Evolutionary conservation across 306 rosid species (phyloP).

Genomic region (Arachis hypogaea): DNA sequence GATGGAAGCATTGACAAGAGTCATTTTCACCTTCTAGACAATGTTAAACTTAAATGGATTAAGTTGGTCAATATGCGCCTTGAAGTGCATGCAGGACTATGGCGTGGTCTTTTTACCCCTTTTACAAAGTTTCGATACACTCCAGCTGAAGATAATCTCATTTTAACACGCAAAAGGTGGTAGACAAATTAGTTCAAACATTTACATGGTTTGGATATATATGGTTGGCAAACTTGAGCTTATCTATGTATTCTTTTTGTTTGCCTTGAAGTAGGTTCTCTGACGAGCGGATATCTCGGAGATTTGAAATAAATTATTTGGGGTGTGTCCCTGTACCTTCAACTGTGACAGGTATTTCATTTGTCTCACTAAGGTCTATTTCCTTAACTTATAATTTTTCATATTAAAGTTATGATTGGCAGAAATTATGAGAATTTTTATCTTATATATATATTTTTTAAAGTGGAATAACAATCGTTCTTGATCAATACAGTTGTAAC

Average conservation of each 20-base stretch:
- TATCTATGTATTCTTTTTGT: not conserved
- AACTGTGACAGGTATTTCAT: conserved; percentile 56
- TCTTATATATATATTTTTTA: not conserved
- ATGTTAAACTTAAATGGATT: conserved; percentile 63
- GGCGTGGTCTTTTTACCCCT: conserved; percentile 56
- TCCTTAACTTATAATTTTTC: not conserved
- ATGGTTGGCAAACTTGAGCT: not conserved
- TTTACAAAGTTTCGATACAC: conserved; percentile 56
- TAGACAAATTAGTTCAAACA: conserved; percentile 32
- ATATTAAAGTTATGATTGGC: not conserved
- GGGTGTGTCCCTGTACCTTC: conserved; percentile 50
- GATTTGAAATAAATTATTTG: conserved; percentile 42
- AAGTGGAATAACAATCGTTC: not conserved
- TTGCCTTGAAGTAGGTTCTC: conserved; percentile 47
- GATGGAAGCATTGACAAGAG: conserved; percentile 41
- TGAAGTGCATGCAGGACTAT: conserved; percentile 58
- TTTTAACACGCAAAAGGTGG: conserved; percentile 60
- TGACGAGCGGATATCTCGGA: conserved; percentile 43
- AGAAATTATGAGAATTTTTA: not conserved
- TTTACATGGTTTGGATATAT: conserved; percentile 6
- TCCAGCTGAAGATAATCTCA: conserved; percentile 46
- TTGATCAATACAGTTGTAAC: conserved; percentile 42
- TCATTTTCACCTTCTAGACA: conserved; percentile 35
- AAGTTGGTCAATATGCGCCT: conserved; percentile 54
- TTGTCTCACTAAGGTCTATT: conserved; percentile 10